A percentile compares a stretch with the other conserved stretches of the same genome.
phyloP scores from a whole-genome alignment of 768 basidiomycete species.

The Collybia nuda region DNA sequence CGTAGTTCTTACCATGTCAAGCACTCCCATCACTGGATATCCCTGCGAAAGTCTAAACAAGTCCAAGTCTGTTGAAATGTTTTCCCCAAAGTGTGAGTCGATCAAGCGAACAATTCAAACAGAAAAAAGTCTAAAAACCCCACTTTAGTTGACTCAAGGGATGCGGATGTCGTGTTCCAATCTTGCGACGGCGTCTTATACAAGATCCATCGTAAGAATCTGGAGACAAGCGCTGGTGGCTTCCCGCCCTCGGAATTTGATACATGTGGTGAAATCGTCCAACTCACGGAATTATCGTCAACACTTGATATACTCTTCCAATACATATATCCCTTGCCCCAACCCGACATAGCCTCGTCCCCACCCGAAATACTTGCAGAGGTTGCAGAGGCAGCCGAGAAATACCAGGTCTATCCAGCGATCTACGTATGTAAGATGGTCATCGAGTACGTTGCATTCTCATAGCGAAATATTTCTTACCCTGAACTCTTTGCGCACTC shows the following conservation, averaged over 20 bases:
- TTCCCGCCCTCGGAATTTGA: background rate
- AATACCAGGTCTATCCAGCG: background rate
- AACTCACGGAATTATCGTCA: background rate
- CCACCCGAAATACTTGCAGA: background rate
- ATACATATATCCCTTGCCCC: background rate
- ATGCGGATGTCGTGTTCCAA: conserved; percentile 1
- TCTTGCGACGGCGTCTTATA: background rate
- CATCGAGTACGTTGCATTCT: background rate
- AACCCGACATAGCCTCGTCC: background rate
- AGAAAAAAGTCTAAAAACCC: no score
- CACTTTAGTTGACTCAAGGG: background rate
- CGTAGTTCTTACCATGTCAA: no score
- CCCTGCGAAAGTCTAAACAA: no score
- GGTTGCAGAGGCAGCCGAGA: background rate
- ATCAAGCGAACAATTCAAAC: no score
- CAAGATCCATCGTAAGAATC: background rate
- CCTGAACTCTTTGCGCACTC: no score
- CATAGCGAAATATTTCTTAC: no score
- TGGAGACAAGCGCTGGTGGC: background rate
- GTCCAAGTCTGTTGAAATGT: no score
- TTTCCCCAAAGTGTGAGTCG: no score
- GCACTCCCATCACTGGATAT: no score
- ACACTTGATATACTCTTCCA: background rate
- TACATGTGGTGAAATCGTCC: background rate
- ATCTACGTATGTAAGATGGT: no score